Evolutionary conservation across 805 yeast species (phyloP), one percentile per base, ranked within the genome.

Genomic region (Metschnikowia henanensis): DNA sequence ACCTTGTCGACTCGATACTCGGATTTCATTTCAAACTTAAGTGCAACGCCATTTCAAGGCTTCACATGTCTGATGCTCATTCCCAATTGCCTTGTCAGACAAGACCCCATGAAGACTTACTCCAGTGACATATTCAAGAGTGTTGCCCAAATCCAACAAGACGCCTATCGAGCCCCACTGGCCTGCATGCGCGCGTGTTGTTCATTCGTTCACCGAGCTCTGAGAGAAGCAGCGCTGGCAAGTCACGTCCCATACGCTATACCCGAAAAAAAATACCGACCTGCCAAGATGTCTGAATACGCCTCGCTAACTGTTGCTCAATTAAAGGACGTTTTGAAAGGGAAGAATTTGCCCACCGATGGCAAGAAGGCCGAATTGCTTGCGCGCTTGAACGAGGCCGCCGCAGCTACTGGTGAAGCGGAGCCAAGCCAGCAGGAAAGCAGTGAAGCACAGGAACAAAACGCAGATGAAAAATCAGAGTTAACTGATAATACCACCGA

Each of bases 311-410:
- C 91, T 2, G 97, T 90, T 39, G 81, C 84, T 16, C 96, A 90
- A 70, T 76, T 92, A 64, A 91, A 87, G 62, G 96, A 86, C 49
- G 58, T 79, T 44, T 75, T 92, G 55, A 83, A 84, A 55, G 65
- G 75, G 18, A 81, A 82, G 49, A 85, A 84, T 1, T 75, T 92
- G 39, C 62, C 94, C 2, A 70, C 73, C 5, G 77, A 77, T 30
- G 98, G 98, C 18, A 82, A 87, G 55, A 92, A 92, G 64, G 81
- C 84, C 33, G 97, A 89, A 40, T 68, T 86, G 53, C 70, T 86
- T 43, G 77, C 77, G 13, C 76, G 94, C 55, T 68, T 86, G 49
- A 77, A 72, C 47, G 88, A 81, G 48, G 64, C 75, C 25, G 91
- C 83, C 55, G 62, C 42, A 1, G 30, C 30, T 28, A n/a, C 30